These are phyloP conservation scores for Sphaceloma murrayae DNA, from an alignment of 2,329 filamentous ascomycete species.

Conservation along the genomic window DNA sequence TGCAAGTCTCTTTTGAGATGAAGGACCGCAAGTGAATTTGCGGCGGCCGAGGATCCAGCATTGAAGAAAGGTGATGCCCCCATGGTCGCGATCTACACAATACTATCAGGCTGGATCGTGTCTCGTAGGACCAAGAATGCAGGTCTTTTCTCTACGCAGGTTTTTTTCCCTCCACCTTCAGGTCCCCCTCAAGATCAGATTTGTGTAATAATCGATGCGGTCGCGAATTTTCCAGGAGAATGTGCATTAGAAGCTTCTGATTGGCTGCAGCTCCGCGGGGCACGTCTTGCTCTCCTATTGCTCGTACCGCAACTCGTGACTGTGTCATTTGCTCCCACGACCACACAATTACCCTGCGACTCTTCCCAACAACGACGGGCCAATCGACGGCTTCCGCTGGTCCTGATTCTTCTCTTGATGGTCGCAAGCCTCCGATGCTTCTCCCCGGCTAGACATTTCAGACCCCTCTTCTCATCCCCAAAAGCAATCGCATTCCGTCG, in stretches of 20 bases:
- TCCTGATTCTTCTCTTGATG: constrained; percentile 9
- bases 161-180: no score
- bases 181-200: no score
- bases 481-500: constrained; percentile 18
- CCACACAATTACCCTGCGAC: neutral
- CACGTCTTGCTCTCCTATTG: no score
- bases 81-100: no score
- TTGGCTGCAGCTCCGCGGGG: constrained; percentile 11
- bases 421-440: constrained; percentile 13
- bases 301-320: no score
- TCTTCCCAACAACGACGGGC: neutral
- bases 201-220: no score
- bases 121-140: no score
- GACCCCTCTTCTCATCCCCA: constrained; percentile 7
- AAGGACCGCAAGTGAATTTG: constrained; percentile 66
- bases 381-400: neutral
- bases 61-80: constrained; percentile 66
- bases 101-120: no score
- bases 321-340: constrained; percentile 3
- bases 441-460: constrained; percentile 5
- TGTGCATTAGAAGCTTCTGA: neutral
- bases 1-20: constrained; percentile 83
- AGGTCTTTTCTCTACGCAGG: no score
- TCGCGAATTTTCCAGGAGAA: constrained; percentile 3
- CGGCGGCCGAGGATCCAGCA: constrained; percentile 51